A percentile compares a stretch with the other conserved stretches of the same genome.
These are phyloP conservation scores for Xerocomus amazonicus DNA, from an alignment of 1,284 basidiomycete species.

Conservation along the genomic window DNA sequence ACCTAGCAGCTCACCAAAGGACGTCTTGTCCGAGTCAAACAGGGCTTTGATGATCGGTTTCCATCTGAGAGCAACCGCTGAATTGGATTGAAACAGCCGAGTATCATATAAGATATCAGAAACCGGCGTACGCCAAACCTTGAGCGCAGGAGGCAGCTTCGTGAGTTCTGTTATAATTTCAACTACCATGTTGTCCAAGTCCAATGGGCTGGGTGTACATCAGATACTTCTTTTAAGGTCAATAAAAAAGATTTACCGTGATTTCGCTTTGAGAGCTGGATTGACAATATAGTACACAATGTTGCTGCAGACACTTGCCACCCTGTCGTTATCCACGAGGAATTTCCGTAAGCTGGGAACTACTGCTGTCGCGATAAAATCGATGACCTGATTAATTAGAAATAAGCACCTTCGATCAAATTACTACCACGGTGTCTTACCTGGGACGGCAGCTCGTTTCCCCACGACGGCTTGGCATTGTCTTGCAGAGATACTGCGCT, in stretches of 20 bases:
- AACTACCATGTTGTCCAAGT: conserved; percentile 64
- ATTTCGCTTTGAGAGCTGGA: conserved; percentile 74
- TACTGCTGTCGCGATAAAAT: conserved; percentile 68
- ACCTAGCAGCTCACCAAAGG: conserved; percentile 83
- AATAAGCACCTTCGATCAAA: conserved; percentile 1
- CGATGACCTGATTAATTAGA: conserved; percentile 52
- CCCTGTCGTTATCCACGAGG: conserved; percentile 82
- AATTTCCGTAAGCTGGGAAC: conserved; percentile 80
- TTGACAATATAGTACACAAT: conserved; percentile 84
- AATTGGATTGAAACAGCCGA: conserved; percentile 78
- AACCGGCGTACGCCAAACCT: conserved; percentile 82
- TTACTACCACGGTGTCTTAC: conserved; percentile 31
- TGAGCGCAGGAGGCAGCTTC: conserved; percentile 72
- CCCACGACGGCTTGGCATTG: conserved; percentile 39
- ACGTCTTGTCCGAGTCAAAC: conserved; percentile 85
- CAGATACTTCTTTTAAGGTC: neutral
- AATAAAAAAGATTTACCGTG: conserved; percentile 44
- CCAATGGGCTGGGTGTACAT: conserved; percentile 53
- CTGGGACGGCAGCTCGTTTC: conserved; percentile 50
- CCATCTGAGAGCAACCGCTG: conserved; percentile 64
- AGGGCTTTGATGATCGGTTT: conserved; percentile 74
- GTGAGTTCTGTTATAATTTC: conserved; percentile 77
- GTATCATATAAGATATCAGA: conserved; percentile 82
- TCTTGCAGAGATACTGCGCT: conserved; percentile 45
- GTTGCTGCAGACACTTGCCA: conserved; percentile 73